Evolutionary conservation across 129 eudicot genomes (phyloP).

Genomic region (Lonicera japonica): DNA sequence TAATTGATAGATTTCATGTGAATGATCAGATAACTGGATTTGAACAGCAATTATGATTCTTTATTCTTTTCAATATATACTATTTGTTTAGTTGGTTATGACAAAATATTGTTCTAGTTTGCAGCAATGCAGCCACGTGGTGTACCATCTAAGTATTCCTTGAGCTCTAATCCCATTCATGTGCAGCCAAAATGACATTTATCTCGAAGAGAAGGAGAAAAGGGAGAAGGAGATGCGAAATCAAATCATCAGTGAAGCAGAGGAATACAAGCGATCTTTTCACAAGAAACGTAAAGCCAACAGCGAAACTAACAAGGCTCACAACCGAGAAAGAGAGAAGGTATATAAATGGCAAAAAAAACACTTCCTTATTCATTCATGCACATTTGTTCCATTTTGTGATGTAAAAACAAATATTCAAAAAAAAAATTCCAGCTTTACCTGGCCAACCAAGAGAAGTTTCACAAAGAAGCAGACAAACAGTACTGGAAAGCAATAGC

Average conservation of each 20-base stretch:
- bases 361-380: no score
- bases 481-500: slow-evolving; percentile 86
- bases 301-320: slow-evolving; percentile 41
- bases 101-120: no score
- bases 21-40: no score
- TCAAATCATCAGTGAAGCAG: slow-evolving; percentile 63
- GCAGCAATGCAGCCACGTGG: no score
- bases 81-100: no score
- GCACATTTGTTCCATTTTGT: no score
- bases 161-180: no score
- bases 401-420: no score
- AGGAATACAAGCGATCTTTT: slow-evolving; percentile 52
- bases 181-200: slow-evolving; percentile 62
- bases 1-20: no score
- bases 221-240: slow-evolving; percentile 62
- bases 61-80: no score
- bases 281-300: slow-evolving; percentile 48
- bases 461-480: slow-evolving; percentile 78
- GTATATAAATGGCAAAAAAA: slow-evolving; percentile 13
- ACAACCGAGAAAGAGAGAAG: slow-evolving; percentile 70
- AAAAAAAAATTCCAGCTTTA: slow-evolving; percentile 49
- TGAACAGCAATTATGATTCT: no score
- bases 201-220: slow-evolving; percentile 79
- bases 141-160: no score
- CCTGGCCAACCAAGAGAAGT: slow-evolving; percentile 69